Conservation (phyloP, 176 grass and related monocot genomes). For the Rhynchospora pubera region DNA sequence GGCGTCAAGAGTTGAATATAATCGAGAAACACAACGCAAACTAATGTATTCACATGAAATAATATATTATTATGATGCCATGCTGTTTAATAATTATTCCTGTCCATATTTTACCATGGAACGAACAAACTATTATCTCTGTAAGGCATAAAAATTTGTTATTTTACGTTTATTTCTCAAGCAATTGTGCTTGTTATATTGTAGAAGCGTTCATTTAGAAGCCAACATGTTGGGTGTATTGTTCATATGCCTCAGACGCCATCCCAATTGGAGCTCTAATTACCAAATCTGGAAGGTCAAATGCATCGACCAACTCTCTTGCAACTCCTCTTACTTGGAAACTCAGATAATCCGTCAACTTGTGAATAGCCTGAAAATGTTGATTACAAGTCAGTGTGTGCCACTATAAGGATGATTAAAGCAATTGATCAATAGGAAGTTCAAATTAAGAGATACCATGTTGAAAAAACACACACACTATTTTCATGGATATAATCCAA, state of each 20-base stretch:
- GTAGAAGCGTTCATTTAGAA: slow-evolving; percentile 33
- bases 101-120: not conserved
- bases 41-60: not conserved
- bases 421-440: not conserved
- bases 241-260: slow-evolving; percentile 71
- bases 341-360: slow-evolving; percentile 80
- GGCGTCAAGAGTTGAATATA: not conserved
- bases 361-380: slow-evolving; percentile 75
- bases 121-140: not conserved
- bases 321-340: slow-evolving; percentile 88
- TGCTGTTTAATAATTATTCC: not conserved
- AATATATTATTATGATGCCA: not conserved
- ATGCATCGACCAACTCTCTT: slow-evolving; percentile 64
- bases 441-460: not conserved
- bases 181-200: not conserved
- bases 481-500: not conserved
- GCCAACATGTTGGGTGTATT: slow-evolving; percentile 69
- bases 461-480: not conserved
- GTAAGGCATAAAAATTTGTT: not conserved
- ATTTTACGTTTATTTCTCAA: not conserved
- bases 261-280: slow-evolving; percentile 85
- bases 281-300: slow-evolving; percentile 75
- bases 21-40: not conserved
- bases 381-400: slow-evolving; percentile 2
- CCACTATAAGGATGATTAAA: not conserved